Evolutionary conservation across 1,284 basidiomycete species (phyloP).

Genomic region (Phaffia rhodozyma): DNA sequence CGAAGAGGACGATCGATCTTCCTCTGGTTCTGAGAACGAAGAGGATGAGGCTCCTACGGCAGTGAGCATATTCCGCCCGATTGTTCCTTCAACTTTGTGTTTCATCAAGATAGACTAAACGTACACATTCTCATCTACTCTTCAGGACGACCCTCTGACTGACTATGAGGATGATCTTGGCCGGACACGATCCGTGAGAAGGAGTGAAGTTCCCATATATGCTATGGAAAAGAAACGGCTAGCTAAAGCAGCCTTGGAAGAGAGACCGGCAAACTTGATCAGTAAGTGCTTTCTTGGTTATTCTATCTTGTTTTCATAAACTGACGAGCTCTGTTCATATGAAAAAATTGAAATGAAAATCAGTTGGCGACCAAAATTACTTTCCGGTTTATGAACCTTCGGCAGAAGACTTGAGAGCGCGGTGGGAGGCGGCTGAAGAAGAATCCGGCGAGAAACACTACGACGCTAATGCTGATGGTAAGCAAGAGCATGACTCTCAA

Average conservation of each 20-base stretch:
- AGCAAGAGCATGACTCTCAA: conserved; percentile 6
- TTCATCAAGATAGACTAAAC: not conserved
- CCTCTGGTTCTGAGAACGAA: conserved; percentile 34
- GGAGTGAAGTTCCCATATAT: conserved; percentile 58
- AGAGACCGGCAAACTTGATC: conserved; percentile 49
- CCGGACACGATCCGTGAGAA: conserved; percentile 50
- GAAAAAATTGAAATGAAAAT: not conserved
- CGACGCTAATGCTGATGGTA: conserved; percentile 62
- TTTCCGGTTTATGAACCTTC: conserved; percentile 79
- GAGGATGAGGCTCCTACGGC: conserved; percentile 38
- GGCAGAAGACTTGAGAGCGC: conserved; percentile 58
- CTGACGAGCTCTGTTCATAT: not conserved
- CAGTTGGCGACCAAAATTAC: conserved; percentile 55
- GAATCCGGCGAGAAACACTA: conserved; percentile 61
- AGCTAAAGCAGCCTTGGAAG: conserved; percentile 41
- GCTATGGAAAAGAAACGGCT: conserved; percentile 30
- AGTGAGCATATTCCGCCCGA: conserved; percentile 32
- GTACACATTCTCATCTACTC: not conserved
- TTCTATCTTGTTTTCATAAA: not conserved
- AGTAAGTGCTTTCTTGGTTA: conserved; percentile 29
- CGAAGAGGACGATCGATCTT: conserved; percentile 33
- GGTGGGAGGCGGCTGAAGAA: conserved; percentile 66
- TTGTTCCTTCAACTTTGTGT: not conserved
- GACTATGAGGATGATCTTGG: conserved; percentile 83
- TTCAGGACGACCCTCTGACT: conserved; percentile 57